These are phyloP conservation scores for Suillus subalutaceus DNA, from an alignment of 768 basidiomycete species.

Conservation along the genomic window DNA sequence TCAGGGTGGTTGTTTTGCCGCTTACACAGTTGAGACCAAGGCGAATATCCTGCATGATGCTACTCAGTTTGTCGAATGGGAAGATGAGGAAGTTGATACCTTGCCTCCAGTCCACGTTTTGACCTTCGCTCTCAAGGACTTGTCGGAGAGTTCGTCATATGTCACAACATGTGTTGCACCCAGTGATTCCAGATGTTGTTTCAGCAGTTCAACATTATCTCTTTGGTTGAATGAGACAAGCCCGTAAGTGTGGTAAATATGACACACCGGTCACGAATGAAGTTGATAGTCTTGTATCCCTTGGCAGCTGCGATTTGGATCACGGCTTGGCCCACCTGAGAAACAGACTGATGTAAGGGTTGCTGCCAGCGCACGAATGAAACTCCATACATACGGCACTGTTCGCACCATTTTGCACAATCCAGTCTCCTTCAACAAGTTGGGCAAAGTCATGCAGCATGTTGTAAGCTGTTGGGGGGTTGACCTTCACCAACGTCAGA, in stretches of 20 bases:
- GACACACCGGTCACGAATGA: conserved; percentile 71
- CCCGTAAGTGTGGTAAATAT: neutral
- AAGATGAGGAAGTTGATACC: conserved; percentile 37
- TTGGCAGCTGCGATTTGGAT: conserved; percentile 80
- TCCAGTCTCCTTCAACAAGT: conserved; percentile 72
- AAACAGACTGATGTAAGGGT: conserved; percentile 12
- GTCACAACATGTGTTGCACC: conserved; percentile 81
- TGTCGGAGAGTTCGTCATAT: conserved; percentile 72
- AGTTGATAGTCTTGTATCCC: conserved; percentile 78
- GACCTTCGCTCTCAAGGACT: conserved; percentile 51
- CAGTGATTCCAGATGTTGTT: conserved; percentile 52
- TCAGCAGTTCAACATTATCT: conserved; percentile 54
- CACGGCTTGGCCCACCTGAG: conserved; percentile 79
- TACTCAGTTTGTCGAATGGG: conserved; percentile 14
- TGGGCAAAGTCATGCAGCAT: conserved; percentile 75
- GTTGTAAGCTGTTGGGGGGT: conserved; percentile 82
- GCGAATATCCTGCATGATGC: conserved; percentile 37
- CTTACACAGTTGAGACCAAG: conserved; percentile 63
- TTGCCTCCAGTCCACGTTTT: conserved; percentile 67
- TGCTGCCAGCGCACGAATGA: neutral
- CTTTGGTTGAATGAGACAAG: conserved; percentile 34
- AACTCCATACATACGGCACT: conserved; percentile 67
- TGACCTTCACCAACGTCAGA: conserved; percentile 51
- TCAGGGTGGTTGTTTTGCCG: conserved; percentile 67
- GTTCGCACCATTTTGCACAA: conserved; percentile 87